Evolutionary conservation across 495 filamentous ascomycete genomes (phyloP).

Genomic region (Lasiosphaeria miniovina): DNA sequence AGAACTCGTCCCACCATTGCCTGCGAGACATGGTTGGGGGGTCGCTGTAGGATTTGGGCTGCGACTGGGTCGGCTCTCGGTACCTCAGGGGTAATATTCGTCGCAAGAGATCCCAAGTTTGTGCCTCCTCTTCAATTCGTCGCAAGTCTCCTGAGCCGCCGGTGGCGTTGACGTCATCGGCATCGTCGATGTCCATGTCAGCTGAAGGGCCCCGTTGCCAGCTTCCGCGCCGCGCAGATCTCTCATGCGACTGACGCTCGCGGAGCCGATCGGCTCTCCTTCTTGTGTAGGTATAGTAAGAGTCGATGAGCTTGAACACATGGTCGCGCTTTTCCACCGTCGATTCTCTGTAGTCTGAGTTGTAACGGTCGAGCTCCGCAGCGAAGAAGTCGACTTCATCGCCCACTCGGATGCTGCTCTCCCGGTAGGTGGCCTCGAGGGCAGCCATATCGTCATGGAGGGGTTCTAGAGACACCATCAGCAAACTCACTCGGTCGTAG

Average conservation of each 20-base stretch:
- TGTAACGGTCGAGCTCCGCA: constrained; percentile 42
- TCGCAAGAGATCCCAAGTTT: constrained; percentile 84
- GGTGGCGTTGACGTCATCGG: constrained; percentile 35
- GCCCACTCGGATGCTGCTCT: constrained; percentile 29
- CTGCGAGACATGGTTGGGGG: constrained; percentile 32
- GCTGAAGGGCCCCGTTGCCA: constrained; percentile 58
- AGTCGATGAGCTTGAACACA: constrained; percentile 43
- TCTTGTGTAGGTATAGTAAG: constrained; percentile 40
- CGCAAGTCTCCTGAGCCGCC: constrained; percentile 33
- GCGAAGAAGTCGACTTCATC: constrained; percentile 47
- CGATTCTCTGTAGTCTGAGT: constrained; percentile 26
- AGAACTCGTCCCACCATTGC: constrained; percentile 46
- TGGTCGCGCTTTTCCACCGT: constrained; percentile 40
- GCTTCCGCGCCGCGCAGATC: constrained; percentile 59
- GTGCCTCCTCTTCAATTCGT: constrained; percentile 61
- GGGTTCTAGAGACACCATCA: constrained; percentile 13
- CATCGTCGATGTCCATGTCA: constrained; percentile 60
- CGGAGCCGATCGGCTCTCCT: constrained; percentile 37
- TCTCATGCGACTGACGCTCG: constrained; percentile 30
- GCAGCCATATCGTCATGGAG: constrained; percentile 25
- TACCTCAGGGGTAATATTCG: constrained; percentile 54
- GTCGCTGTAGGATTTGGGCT: constrained; percentile 20
- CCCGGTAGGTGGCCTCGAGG: constrained; percentile 28
- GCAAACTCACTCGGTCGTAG: neutral
- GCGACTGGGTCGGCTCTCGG: constrained; percentile 32